Conservation (phyloP, 805 yeast genomes). For the Brettanomyces naardenensis region DNA sequence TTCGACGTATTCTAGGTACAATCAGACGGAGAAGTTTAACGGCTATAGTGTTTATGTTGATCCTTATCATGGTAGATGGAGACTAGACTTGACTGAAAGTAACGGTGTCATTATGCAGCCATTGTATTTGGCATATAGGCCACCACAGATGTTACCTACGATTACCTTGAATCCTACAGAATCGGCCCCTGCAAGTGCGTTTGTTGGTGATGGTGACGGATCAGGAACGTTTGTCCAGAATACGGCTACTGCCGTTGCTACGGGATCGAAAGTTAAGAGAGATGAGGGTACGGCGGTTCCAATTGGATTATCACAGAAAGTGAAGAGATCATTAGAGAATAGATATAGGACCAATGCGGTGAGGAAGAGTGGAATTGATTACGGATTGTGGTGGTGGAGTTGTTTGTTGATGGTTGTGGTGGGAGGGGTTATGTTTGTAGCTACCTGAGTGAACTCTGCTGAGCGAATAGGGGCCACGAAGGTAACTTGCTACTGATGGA, state of each 20-base stretch:
- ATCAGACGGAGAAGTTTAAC: constrained; percentile 54
- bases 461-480: too few species aligned
- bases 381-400: constrained; percentile 49
- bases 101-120: constrained; percentile 84
- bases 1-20: constrained; percentile 65
- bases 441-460: too few species aligned
- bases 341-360: constrained; percentile 71
- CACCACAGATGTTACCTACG: constrained; percentile 96
- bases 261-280: constrained; percentile 8
- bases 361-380: constrained; percentile 29
- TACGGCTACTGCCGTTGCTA: constrained; percentile 25
- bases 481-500: too few species aligned
- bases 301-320: constrained; percentile 30
- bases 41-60: constrained; percentile 57
- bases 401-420: constrained; percentile 33
- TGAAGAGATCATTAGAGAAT: constrained; percentile 74
- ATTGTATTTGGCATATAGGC: constrained; percentile 82
- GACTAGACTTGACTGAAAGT: constrained; percentile 63
- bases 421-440: constrained; percentile 23
- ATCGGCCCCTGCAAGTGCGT: constrained; percentile 16
- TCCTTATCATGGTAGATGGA: constrained; percentile 76
- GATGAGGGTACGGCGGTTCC: constrained; percentile 15
- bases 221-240: neutral
- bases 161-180: constrained; percentile 79
- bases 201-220: constrained; percentile 13